Base-by-base conservation (phyloP, 208 protist genomes). In the Leishmania braziliensis region DNA sequence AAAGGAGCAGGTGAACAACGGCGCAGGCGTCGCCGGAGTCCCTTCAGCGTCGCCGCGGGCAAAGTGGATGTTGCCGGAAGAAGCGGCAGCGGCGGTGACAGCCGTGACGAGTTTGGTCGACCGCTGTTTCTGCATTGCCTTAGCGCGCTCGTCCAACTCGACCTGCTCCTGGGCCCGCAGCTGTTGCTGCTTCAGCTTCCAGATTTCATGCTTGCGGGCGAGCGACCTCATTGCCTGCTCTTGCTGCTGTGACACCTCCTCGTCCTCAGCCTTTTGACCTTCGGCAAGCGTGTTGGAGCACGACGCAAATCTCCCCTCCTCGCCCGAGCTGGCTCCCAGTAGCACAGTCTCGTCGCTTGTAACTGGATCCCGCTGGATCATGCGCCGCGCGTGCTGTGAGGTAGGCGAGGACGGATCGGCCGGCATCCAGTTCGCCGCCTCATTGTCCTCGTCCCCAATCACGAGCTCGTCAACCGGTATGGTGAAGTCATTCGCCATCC, bases 201-300 rank as follows among this genome's bases (percentile, higher is more conserved):
- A 94, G 5, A 97, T 91, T 69, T 97, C 90, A 54, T 95, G 92
- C 69, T 92, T 92, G n/a, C 94, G 91, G 36, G 89, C 62, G 0
- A 95, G 82, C 3, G 92, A 77, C 56, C 77, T 71, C 29, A 86
- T 60, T 12, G 84, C 68, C 51, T 87, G 60, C 23, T 87, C 72
- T 36, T 87, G 71, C 63, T 87, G 75, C 53, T 81, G 79, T 16
- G 62, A 75, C 46, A 20, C 26, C 50, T 56, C 62, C 62, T 33
- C 23, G 2, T 80, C 51, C 56, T 70, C 78, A 1, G 36, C 72
- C n/a, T 70, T 80, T 48, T 71, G 79, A 54, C 50, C 75, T 5
- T 79, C 75, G 9, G 43, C 20, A 1, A 53, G 48, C 26, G 46
- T 84, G 10, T 73, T 58, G 50, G 72, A 62, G 8, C 70, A 68